Percentiles rank a stretch among this genome's conserved stretches.
Evolutionary conservation across 306 rosid genomes (phyloP).

Genomic region (Phaseolus lunatus): DNA sequence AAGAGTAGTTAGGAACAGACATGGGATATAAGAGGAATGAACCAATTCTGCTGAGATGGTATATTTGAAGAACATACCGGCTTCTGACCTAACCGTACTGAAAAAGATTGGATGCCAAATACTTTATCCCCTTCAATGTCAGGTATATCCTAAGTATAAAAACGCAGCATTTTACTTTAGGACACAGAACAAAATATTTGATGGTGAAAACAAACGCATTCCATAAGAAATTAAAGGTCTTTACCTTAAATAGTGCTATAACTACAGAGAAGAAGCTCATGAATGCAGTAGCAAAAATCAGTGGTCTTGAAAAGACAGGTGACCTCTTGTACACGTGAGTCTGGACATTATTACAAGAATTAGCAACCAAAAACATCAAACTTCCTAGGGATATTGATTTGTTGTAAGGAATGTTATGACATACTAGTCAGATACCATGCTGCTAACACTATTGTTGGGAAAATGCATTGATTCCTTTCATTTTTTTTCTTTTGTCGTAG

Average conservation of each 20-base stretch:
- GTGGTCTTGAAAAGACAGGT: constrained; percentile 72
- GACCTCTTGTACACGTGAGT: constrained; percentile 89
- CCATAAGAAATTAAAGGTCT: constrained; percentile 30
- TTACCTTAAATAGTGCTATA: constrained; percentile 96
- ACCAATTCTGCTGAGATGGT: constrained; percentile 32
- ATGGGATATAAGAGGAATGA: constrained; percentile 13
- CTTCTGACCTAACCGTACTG: constrained; percentile 88
- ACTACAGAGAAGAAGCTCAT: constrained; percentile 99
- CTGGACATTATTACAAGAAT: constrained; percentile 56
- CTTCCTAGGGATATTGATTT: constrained; percentile 31
- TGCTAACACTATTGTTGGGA: constrained; percentile 13
- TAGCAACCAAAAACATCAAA: constrained; percentile 46
- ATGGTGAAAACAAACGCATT: constrained; percentile 24
- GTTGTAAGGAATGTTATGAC: constrained; percentile 14
- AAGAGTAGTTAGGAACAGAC: constrained; percentile 38
- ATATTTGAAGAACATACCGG: constrained; percentile 59
- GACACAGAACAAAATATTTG: constrained; percentile 31
- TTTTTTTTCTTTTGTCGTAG: not conserved
- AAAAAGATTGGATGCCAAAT: constrained; percentile 83
- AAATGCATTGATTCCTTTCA: constrained; percentile 18
- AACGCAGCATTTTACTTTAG: constrained; percentile 34
- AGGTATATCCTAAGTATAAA: constrained; percentile 83
- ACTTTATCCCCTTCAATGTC: constrained; percentile 94
- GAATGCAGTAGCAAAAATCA: constrained; percentile 90
- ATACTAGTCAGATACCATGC: constrained; percentile 12